phyloP scores from a whole-genome alignment of 2,329 filamentous ascomycete genomes.

The Diaporthe sp. region DNA sequence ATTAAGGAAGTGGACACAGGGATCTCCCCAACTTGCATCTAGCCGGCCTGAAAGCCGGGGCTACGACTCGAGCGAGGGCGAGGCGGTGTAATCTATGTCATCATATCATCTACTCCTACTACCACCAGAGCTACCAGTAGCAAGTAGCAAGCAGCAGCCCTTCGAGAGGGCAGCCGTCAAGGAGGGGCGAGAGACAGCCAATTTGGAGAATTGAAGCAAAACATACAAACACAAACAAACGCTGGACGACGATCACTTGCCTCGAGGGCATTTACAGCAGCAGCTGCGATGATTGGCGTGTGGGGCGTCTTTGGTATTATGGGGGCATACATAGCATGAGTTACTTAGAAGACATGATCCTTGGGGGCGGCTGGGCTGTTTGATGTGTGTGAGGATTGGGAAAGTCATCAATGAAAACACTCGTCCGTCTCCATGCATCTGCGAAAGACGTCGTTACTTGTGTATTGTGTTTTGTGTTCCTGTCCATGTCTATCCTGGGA shows the following conservation, averaged over 20 bases:
- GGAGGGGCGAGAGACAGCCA: background rate
- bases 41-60: constrained; percentile 4
- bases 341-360: background rate
- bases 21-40: background rate
- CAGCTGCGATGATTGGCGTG: background rate
- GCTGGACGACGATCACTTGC: constrained; percentile 5
- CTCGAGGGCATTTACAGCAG: background rate
- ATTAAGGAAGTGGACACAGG: background rate
- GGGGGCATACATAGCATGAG: constrained; percentile 9
- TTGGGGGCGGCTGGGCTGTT: background rate
- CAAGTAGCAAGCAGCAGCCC: background rate
- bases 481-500: background rate
- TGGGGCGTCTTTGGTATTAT: background rate
- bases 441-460: background rate
- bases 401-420: background rate
- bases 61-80: background rate
- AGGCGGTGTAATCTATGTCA: constrained; percentile 7
- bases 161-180: constrained; percentile 2
- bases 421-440: background rate
- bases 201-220: constrained; percentile 16
- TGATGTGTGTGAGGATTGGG: background rate
- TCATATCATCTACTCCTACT: constrained; percentile 5
- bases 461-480: background rate
- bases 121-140: background rate
- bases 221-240: background rate